phyloP scores from a whole-genome alignment of 2,329 filamentous ascomycete species.

The Trichoderma aggressivum region DNA sequence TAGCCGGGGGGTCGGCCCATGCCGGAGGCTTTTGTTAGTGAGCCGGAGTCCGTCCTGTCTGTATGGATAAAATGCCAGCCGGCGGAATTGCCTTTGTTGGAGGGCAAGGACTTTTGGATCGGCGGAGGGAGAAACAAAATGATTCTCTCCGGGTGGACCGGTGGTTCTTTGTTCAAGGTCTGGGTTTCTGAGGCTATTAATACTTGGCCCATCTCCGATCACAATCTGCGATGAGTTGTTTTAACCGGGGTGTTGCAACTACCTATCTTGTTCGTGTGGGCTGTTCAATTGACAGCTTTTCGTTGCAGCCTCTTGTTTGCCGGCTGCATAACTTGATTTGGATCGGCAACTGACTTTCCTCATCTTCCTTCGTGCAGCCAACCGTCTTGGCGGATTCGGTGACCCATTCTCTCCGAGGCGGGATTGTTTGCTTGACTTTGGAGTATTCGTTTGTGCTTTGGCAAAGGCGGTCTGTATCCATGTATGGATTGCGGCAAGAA shows the following conservation, averaged over 20 bases:
- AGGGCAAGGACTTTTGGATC: neutral
- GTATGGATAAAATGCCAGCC: neutral
- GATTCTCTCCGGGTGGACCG: neutral
- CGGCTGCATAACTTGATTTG: neutral
- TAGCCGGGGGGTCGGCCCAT: neutral
- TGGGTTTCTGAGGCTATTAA: neutral
- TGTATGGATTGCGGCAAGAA: neutral
- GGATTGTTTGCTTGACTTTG: neutral
- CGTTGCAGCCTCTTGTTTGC: neutral
- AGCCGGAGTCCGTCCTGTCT: neutral
- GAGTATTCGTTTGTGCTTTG: neutral
- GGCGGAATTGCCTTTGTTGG: conserved; percentile 6
- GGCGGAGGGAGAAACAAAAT: neutral
- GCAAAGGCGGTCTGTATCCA: neutral
- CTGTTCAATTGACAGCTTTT: neutral
- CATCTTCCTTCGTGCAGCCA: neutral
- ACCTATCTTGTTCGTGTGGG: neutral
- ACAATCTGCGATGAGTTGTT: neutral
- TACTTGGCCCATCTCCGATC: neutral
- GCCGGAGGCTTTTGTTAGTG: neutral
- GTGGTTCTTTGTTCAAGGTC: neutral
- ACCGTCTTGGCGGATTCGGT: neutral
- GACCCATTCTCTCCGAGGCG: neutral
- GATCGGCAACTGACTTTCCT: neutral
- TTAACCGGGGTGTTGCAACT: neutral